Base-by-base conservation (phyloP, 768 basidiomycete species). In the Hebeloma cylindrosporum region DNA sequence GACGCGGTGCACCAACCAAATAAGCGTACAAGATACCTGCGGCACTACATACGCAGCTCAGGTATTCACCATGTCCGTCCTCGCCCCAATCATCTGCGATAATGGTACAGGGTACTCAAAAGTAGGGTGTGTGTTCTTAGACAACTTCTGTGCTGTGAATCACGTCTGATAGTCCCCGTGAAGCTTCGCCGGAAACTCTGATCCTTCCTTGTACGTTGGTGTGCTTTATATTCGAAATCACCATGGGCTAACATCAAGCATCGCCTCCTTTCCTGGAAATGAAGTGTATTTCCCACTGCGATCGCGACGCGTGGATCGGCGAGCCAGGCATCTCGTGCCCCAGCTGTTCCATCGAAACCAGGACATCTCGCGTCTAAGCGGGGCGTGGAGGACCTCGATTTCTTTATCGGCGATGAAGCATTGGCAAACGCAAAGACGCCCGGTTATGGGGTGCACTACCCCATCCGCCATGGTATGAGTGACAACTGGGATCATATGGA, bases 401-500 rank as follows among this genome's bases (percentile, higher is more conserved):
- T 98, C 78, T 96, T 88, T 77, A 99, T 99, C 69, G 96, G 96
- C 48, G 93, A 98, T 61, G 96, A 98, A 66, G 96, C 96, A 0
- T 75, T 98, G 13, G 91, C 91, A 13, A 97, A 97, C 62, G 83
- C 87, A 28, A 97, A 93, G 74, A 97, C 95, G 0, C 88, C 87
- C 0, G 88, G 88, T 2, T 99, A 98, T 68, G 84, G 88, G 17
- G 80, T 99, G 3, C 87, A 93, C 66, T 98, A 97, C 66, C 96
- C 96, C 10, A 97, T 98, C 60, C 80, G 90, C 43, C 96, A 98
- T 60, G 95, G 95, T 18, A 86, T 90, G 86, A 95, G 96, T 60
- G 94, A 96, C 51, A 96, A 96, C 59, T 94, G 92, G 92, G 92
- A 94, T 64, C 83, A 96, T 55, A 98, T 98, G 94, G 95, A 98